Evolutionary conservation across 352 stramenopile genomes (phyloP).

Genomic region (Phytophthora sp.): DNA sequence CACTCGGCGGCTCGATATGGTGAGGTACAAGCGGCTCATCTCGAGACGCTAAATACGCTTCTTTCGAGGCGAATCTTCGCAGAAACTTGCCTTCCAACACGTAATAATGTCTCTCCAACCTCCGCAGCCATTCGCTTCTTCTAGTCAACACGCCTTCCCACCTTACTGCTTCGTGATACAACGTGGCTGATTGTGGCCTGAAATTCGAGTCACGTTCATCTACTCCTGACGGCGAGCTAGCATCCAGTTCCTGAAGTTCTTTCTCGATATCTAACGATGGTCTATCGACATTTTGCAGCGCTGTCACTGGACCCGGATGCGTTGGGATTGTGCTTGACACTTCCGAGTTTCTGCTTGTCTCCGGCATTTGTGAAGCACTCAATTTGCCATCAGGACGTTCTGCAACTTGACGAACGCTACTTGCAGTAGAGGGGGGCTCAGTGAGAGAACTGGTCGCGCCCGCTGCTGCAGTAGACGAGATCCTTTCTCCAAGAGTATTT

Average conservation of each 20-base stretch:
- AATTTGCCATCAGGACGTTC: constrained; percentile 13
- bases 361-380: constrained; percentile 15
- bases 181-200: constrained; percentile 61
- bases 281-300: constrained; percentile 23
- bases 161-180: constrained; percentile 85
- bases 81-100: constrained; percentile 87
- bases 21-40: constrained; percentile 75
- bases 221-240: constrained; percentile 31
- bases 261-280: constrained; percentile 36
- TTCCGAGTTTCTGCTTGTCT: constrained; percentile 1
- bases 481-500: constrained; percentile 69
- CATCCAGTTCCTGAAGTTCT: constrained; percentile 20
- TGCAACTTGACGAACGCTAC: constrained; percentile 31
- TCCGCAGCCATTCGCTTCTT: constrained; percentile 83
- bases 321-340: constrained; percentile 2
- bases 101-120: constrained; percentile 87
- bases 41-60: constrained; percentile 78
- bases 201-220: constrained; percentile 48
- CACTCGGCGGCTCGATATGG: constrained; percentile 43
- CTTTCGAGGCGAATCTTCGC: constrained; percentile 84
- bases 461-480: constrained; percentile 35
- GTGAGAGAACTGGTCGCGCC: constrained; percentile 15
- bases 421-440: constrained; percentile 41
- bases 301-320: constrained; percentile 13
- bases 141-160: constrained; percentile 86